Evolutionary conservation across 1,284 basidiomycete genomes (phyloP).

Genomic region (Acaromyces ingoldii): DNA sequence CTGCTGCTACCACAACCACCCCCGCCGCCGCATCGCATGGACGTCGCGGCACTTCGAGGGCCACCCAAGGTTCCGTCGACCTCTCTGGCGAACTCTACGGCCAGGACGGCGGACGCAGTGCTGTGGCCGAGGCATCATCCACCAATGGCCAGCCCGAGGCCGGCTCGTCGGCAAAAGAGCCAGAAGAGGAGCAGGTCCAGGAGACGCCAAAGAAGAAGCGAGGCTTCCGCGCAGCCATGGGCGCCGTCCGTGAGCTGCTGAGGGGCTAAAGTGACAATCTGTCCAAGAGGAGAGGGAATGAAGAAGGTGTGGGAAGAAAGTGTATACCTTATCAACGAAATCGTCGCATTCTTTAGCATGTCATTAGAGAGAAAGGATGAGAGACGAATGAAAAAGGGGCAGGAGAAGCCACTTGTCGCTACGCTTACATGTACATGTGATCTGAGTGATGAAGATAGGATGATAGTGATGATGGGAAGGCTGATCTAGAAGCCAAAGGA

Average conservation of each 20-base stretch:
- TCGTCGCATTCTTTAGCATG: no score
- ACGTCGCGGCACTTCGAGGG: no score
- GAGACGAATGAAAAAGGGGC: no score
- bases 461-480: background rate
- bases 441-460: background rate
- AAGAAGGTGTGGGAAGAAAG: no score
- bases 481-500: background rate
- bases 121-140: background rate
- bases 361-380: no score
- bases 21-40: no score
- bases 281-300: background rate
- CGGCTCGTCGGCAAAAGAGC: no score
- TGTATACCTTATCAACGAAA: no score
- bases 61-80: slow-evolving; percentile 3
- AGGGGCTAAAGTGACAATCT: background rate
- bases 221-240: slow-evolving; percentile 10
- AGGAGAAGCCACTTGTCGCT: no score
- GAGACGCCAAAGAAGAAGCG: background rate
- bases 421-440: no score
- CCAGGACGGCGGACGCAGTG: background rate
- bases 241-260: slow-evolving; percentile 11
- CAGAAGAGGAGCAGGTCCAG: no score
- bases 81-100: slow-evolving; percentile 7
- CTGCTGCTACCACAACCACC: no score
- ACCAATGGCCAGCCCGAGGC: background rate